phyloP scores from a whole-genome alignment of 805 yeast genomes.

The Cyberlindnera xylosilytica region DNA sequence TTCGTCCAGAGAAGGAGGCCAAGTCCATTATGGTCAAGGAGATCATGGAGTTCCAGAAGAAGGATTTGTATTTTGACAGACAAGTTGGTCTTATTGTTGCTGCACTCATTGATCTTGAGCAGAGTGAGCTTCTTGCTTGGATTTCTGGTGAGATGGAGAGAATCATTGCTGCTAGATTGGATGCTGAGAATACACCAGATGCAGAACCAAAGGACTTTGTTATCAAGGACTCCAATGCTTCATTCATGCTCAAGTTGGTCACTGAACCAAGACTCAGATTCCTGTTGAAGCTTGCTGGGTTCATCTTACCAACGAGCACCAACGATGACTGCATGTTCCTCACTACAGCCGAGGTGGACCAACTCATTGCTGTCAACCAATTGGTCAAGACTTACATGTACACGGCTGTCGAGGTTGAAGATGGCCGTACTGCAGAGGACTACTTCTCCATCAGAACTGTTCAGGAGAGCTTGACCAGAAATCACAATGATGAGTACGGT shows the following conservation, averaged over 20 bases:
- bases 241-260: constrained; percentile 30
- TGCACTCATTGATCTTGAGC: constrained; percentile 44
- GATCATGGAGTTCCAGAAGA: constrained; percentile 29
- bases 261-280: constrained; percentile 49
- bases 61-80: constrained; percentile 38
- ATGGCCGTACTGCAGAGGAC: constrained; percentile 33
- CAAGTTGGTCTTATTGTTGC: constrained; percentile 50
- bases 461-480: constrained; percentile 31
- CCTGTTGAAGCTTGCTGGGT: constrained; percentile 45
- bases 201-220: constrained; percentile 7
- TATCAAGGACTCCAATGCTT: constrained; percentile 23
- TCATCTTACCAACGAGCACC: constrained; percentile 38
- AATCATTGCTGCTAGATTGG: constrained; percentile 27
- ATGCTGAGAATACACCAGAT: neutral
- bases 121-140: constrained; percentile 41
- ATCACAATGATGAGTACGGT: constrained; percentile 35
- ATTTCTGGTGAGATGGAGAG: constrained; percentile 36
- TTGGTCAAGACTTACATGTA: constrained; percentile 41
- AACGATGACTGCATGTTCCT: constrained; percentile 41
- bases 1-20: constrained; percentile 14
- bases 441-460: constrained; percentile 30
- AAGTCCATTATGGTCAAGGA: constrained; percentile 10
- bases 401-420: constrained; percentile 34
- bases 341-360: constrained; percentile 27
- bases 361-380: constrained; percentile 34